Evolutionary conservation across 176 grass and related monocot genomes (phyloP), one percentile per base, ranked within the genome.

Genomic region (Paspalum vaginatum): DNA sequence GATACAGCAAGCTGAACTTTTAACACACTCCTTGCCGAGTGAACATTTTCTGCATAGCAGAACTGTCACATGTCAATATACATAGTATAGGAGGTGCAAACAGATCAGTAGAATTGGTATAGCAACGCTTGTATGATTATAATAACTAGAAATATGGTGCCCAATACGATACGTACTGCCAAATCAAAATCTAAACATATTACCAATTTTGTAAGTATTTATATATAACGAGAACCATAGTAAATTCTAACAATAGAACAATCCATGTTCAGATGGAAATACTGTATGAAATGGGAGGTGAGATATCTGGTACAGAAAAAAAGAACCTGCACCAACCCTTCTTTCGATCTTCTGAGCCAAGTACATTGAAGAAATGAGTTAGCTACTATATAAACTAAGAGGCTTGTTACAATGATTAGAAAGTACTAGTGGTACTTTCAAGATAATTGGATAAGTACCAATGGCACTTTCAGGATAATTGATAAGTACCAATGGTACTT

Each of bases 1-100:
- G 88, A 98, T 72, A 72, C 92, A 98, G 78, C 89, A 90, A 80
- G 65, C 68, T 50, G 70, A 60, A 56, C 75, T 79, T 38, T 81
- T 71, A 54, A 83, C 44, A 46, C 39, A 65, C 52, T 78, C 16
- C 22, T 66, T 47, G 52, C 40, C 44, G 47, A 70, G 69, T 21
- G 73, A 79, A 65, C 88, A 88, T 79, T 78, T 81, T 42, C 92
- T 94, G 92, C 77, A 81, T 46, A 53, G 27, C 54, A 83, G 3
- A 81, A 46, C 11, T 47, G 40, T 77, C 72, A 58, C 13, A 48
- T 56, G 54, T 75, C 38, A 85, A 70, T 75, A 61, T n/a, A 66
- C 27, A 59, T 68, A 51, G 43, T 6, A 6, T 15, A 54, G 18
- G 13, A 72, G 46, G 4, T 64, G 43, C 52, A 60, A 62, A 76